Evolutionary conservation across 148 eudicot genomes (phyloP).

Genomic region (Rhododendron ovatum): DNA sequence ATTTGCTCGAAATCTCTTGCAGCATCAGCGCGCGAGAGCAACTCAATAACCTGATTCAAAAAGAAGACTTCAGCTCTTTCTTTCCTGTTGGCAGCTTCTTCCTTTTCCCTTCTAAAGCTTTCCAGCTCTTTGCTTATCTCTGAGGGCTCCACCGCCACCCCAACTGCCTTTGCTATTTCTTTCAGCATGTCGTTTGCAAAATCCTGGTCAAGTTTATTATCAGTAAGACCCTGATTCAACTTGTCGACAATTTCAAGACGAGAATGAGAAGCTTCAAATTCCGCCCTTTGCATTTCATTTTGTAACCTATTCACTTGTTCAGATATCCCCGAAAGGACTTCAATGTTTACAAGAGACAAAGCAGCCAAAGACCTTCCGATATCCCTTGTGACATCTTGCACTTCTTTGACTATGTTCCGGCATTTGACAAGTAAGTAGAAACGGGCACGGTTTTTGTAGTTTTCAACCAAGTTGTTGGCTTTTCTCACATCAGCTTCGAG

Average conservation of each 20-base stretch:
- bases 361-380: slow-evolving; percentile 29
- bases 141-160: slow-evolving; percentile 29
- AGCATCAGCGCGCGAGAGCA: slow-evolving; percentile 41
- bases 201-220: slow-evolving; percentile 21
- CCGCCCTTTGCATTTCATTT: slow-evolving; percentile 35
- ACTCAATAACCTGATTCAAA: slow-evolving; percentile 34
- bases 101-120: slow-evolving; percentile 27
- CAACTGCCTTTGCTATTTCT: slow-evolving; percentile 36
- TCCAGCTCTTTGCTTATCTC: slow-evolving; percentile 35
- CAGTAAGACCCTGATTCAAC: slow-evolving; percentile 25
- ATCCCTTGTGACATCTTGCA: slow-evolving; percentile 39
- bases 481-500: slow-evolving; percentile 31
- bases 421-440: slow-evolving; percentile 33
- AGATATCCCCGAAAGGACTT: slow-evolving; percentile 28
- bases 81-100: slow-evolving; percentile 32
- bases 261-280: slow-evolving; percentile 29
- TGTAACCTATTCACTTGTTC: slow-evolving; percentile 31
- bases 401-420: slow-evolving; percentile 27
- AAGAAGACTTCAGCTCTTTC: slow-evolving; percentile 37
- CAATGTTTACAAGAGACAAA: slow-evolving; percentile 25
- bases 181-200: slow-evolving; percentile 34
- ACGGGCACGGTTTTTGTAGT: slow-evolving; percentile 28
- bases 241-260: slow-evolving; percentile 27
- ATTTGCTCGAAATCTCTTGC: slow-evolving; percentile 36
- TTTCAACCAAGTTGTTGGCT: slow-evolving; percentile 31